phyloP scores from a whole-genome alignment of 768 basidiomycete species.

The Xanthoconium stramineum region DNA sequence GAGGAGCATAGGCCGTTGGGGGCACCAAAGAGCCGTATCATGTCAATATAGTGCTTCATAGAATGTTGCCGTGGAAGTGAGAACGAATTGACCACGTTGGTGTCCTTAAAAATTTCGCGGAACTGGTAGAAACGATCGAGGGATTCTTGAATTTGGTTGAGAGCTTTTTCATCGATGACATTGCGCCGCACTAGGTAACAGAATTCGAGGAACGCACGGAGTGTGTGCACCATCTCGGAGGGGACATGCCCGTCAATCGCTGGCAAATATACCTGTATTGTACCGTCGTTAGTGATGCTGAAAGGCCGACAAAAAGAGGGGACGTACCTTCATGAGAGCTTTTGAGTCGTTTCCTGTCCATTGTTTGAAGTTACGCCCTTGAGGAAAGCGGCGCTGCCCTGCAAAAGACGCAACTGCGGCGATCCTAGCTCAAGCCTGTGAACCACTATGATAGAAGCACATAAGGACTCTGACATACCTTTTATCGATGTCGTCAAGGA shows the following conservation, averaged over 20 bases:
- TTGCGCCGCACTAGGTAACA: not conserved
- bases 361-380: not conserved
- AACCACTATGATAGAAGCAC: not conserved
- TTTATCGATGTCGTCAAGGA: constrained; percentile 31
- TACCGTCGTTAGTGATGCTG: not conserved
- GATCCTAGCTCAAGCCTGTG: constrained; percentile 17
- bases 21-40: not conserved
- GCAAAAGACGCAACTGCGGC: constrained; percentile 27
- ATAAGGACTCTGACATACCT: constrained; percentile 8
- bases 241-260: not conserved
- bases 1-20: not conserved
- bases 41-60: not conserved
- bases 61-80: not conserved
- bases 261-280: not conserved
- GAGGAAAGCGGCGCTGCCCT: not conserved
- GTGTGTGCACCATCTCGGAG: not conserved
- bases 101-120: not conserved
- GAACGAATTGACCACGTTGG: not conserved
- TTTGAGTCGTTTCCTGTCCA: not conserved
- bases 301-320: not conserved
- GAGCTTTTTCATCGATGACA: not conserved
- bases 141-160: not conserved
- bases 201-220: not conserved
- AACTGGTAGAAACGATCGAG: not conserved
- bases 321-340: not conserved